Evolutionary conservation across 176 grass and related monocot species (phyloP).

Genomic region (Areca catechu): DNA sequence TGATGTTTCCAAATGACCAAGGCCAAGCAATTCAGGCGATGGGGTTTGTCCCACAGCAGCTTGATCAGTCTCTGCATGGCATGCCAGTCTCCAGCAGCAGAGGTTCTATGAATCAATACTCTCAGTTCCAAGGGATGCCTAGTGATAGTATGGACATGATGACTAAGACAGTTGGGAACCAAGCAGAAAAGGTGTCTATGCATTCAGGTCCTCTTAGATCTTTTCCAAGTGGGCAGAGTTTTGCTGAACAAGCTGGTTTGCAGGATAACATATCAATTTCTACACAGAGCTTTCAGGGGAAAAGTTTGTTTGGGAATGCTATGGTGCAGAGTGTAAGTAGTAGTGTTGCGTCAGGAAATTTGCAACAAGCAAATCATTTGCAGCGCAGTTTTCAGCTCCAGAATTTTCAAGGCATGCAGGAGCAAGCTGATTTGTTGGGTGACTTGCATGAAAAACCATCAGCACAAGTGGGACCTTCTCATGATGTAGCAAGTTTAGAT

Average conservation of each 20-base stretch:
- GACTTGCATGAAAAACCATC: constrained; percentile 46
- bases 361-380: constrained; percentile 44
- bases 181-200: constrained; percentile 48
- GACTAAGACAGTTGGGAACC: constrained; percentile 34
- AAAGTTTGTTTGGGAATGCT: constrained; percentile 46
- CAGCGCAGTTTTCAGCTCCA: constrained; percentile 44
- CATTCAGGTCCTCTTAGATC: constrained; percentile 28
- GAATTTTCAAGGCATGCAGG: constrained; percentile 41
- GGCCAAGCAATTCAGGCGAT: constrained; percentile 46
- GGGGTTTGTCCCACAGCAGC: constrained; percentile 53
- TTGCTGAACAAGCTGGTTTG: constrained; percentile 24
- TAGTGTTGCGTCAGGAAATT: constrained; percentile 38
- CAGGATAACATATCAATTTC: constrained; percentile 25
- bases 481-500: constrained; percentile 68
- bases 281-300: constrained; percentile 60
- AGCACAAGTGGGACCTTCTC: constrained; percentile 34
- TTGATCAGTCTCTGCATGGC: constrained; percentile 63
- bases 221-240: constrained; percentile 38
- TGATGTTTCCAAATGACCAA: constrained; percentile 44
- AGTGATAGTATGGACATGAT: constrained; percentile 44
- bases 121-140: constrained; percentile 64
- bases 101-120: constrained; percentile 54
- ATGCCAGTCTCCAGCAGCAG: constrained; percentile 43
- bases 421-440: constrained; percentile 33
- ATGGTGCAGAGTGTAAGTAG: constrained; percentile 29